These are phyloP conservation scores for Malassezia restricta DNA, from an alignment of 1,284 basidiomycete genomes.

Conservation along the genomic window DNA sequence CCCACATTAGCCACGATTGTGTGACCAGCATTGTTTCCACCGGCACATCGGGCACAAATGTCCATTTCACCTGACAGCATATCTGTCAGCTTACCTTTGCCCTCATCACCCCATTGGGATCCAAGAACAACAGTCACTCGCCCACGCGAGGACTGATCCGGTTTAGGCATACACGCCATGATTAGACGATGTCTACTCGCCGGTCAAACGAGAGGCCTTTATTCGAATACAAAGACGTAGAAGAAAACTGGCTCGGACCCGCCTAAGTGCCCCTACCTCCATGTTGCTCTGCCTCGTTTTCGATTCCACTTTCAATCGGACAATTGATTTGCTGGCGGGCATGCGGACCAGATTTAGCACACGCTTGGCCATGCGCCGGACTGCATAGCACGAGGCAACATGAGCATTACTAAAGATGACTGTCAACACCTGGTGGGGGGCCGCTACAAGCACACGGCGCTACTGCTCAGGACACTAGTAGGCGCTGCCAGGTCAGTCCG, in stretches of 20 bases:
- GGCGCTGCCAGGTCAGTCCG: too few species aligned
- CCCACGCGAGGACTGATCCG: conserved; percentile 31
- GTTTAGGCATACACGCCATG: conserved; percentile 43
- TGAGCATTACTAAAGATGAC: too few species aligned
- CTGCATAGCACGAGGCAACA: too few species aligned
- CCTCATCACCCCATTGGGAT: conserved; percentile 45
- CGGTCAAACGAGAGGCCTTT: neutral
- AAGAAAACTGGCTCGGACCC: neutral
- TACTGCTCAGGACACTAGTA: too few species aligned
- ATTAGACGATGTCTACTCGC: neutral
- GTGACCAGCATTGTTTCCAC: conserved; percentile 96
- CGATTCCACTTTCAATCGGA: neutral
- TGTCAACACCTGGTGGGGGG: too few species aligned
- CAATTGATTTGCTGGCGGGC: neutral
- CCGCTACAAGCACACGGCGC: too few species aligned
- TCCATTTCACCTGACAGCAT: conserved; percentile 60
- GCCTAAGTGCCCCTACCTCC: neutral
- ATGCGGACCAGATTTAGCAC: too few species aligned
- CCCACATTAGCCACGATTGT: conserved; percentile 78
- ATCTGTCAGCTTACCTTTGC: conserved; percentile 45
- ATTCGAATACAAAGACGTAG: neutral
- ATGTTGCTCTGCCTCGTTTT: neutral
- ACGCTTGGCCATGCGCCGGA: too few species aligned
- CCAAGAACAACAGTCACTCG: conserved; percentile 44
- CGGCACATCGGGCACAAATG: conserved; percentile 88